Conservation (phyloP, 2,329 filamentous ascomycete species). For the Metarhizium guizhouense region DNA sequence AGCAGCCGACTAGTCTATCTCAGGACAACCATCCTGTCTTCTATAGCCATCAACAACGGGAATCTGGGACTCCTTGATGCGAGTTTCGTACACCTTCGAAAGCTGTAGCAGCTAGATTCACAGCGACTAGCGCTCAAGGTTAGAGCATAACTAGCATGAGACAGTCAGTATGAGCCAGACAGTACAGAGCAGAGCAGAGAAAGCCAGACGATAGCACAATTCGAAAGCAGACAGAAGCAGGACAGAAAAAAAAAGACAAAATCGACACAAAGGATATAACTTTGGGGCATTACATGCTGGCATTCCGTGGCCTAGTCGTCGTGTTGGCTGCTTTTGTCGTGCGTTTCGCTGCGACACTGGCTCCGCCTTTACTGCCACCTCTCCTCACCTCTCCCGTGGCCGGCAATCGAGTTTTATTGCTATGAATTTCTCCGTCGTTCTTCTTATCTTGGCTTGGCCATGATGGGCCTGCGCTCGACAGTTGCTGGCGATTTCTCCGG, state of each 20-base stretch:
- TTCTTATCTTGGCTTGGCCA: background rate
- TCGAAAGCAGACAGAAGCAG: constrained; percentile 18
- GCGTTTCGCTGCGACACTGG: background rate
- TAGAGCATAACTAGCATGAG: constrained; percentile 59
- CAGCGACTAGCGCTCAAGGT: constrained; percentile 52
- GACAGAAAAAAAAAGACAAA: constrained; percentile 25
- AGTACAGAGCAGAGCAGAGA: constrained; percentile 24
- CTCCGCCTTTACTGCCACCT: background rate
- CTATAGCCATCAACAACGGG: constrained; percentile 39
- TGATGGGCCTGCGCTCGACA: background rate
- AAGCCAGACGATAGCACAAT: constrained; percentile 64
- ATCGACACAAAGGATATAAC: constrained; percentile 34
- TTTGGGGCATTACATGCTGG: constrained; percentile 2
- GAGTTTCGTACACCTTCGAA: constrained; percentile 28
- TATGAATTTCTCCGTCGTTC: background rate
- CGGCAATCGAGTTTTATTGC: background rate
- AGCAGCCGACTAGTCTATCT: constrained; percentile 21
- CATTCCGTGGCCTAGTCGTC: constrained; percentile 26
- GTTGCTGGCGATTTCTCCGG: background rate
- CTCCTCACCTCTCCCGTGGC: background rate
- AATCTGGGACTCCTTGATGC: constrained; percentile 30
- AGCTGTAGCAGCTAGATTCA: constrained; percentile 43
- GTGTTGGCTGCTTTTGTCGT: constrained; percentile 13
- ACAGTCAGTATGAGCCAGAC: constrained; percentile 22
- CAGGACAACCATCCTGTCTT: constrained; percentile 25